phyloP scores from a whole-genome alignment of 495 filamentous ascomycete genomes.

The Polyplosphaeria fusca region DNA sequence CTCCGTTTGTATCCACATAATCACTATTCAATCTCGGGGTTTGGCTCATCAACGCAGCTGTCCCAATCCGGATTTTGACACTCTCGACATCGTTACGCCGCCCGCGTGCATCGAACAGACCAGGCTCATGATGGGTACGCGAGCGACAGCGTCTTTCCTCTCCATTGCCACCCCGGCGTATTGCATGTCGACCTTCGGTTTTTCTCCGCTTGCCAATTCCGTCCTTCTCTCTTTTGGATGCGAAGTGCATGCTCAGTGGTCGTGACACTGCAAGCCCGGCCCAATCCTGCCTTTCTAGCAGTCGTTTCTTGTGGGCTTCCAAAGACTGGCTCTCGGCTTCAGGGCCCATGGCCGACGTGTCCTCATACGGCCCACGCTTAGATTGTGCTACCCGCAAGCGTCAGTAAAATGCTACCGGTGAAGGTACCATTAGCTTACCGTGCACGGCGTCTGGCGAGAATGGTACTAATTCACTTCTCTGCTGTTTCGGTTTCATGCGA shows the following conservation, averaged over 20 bases:
- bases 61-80: constrained; percentile 38
- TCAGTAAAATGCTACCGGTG: not conserved
- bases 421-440: too few relatives aligned
- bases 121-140: constrained; percentile 11
- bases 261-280: constrained; percentile 30
- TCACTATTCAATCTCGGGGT: constrained; percentile 22
- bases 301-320: constrained; percentile 30
- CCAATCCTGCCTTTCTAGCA: constrained; percentile 39
- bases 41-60: constrained; percentile 36
- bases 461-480: too few relatives aligned
- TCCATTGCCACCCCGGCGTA: not conserved
- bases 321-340: constrained; percentile 15
- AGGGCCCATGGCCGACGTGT: constrained; percentile 3
- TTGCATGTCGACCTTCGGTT: constrained; percentile 5
- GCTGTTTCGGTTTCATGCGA: too few relatives aligned
- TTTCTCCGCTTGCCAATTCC: constrained; percentile 41
- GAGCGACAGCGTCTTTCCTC: not conserved
- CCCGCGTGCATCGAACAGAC: constrained; percentile 27
- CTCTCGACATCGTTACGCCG: constrained; percentile 17
- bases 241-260: constrained; percentile 33
- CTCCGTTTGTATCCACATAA: constrained; percentile 5
- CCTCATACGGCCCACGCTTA: not conserved
- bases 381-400: not conserved
- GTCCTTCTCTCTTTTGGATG: constrained; percentile 28
- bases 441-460: too few relatives aligned